Percentiles rank a stretch among this genome's conserved stretches.
Conservation (phyloP, 257 asterid species). For the Primulina tabacum region DNA sequence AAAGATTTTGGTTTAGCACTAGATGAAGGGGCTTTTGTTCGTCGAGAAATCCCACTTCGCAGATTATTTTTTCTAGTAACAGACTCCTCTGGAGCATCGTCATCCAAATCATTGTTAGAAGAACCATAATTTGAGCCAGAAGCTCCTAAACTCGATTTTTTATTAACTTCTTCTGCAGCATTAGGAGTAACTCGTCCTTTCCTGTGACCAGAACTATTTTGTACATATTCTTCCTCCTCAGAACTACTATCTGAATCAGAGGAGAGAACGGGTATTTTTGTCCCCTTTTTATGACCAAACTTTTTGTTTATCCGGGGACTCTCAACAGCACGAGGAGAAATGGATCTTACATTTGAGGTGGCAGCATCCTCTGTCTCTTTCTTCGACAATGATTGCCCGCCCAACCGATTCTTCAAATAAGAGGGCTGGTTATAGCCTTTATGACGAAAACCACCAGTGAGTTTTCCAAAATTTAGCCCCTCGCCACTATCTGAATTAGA, state of each 20-base stretch:
- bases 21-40: conserved; percentile 56
- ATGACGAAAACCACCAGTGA: conserved; percentile 88
- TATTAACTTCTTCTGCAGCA: conserved; percentile 21
- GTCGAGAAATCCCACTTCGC: conserved; percentile 58
- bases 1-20: conserved; percentile 28
- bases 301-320: conserved; percentile 26
- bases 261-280: conserved; percentile 29
- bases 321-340: conserved; percentile 26
- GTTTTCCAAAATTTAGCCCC: conserved; percentile 57
- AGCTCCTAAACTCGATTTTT: conserved; percentile 35
- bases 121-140: conserved; percentile 41
- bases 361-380: conserved; percentile 33
- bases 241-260: conserved; percentile 49
- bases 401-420: conserved; percentile 40
- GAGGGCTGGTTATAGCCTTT: conserved; percentile 57
- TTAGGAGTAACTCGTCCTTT: conserved; percentile 24
- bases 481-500: conserved; percentile 33
- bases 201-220: conserved; percentile 25
- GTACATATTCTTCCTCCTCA: conserved; percentile 41
- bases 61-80: conserved; percentile 33
- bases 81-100: conserved; percentile 41
- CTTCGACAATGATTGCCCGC: conserved; percentile 34
- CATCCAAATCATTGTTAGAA: conserved; percentile 56
- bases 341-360: conserved; percentile 25
- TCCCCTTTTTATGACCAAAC: conserved; percentile 30